Base-by-base conservation (phyloP, 805 yeast species). In the Candida piceae region DNA sequence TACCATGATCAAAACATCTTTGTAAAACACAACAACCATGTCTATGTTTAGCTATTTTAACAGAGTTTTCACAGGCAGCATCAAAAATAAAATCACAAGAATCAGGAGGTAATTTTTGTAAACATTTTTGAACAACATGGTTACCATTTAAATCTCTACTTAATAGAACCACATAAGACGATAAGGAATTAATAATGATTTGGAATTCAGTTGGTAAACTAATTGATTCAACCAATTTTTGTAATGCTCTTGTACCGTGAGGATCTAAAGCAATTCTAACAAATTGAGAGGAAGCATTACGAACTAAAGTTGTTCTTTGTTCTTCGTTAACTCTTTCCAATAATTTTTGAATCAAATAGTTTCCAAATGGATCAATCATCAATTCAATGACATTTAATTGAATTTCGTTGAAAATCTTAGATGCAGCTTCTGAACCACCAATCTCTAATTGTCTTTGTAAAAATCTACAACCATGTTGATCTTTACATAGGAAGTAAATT, bases 1-100 rank as follows among this genome's bases (percentile, higher is more conserved):
- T 74, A 4, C 97, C 97, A 60, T 83, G 85, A 60, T 93, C 97
- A 50, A 93, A 72, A 60, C 97, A 89, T 51, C 97, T 75, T 64
- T 90, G 98, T 40, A 90, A 69, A 18, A 90, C 97, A 62, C 97
- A 90, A 65, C 98, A 93, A 6, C 97, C 98, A 56, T 93, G 97
- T 54, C 96, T 76, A 55, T 93, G 97, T 32, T 94, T 87, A 5
- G 96, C 95, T 39, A 93, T 86, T 40, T 78, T 82, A 26, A 79
- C 70, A 45, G 93, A 82, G 46, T 87, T 72, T 11, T 62, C 62
- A 41, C 80, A 70, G 4, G 93, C 93, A 13, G 95, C 83, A 54
- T 88, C 93, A 57, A 86, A 88, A 41, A 93, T 85, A 56, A 93
- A 90, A 57, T 89, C 93, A 48, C 84, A 74, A 39, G 84, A 82